phyloP scores from a whole-genome alignment of 768 basidiomycete species.

The Postia placenta region DNA sequence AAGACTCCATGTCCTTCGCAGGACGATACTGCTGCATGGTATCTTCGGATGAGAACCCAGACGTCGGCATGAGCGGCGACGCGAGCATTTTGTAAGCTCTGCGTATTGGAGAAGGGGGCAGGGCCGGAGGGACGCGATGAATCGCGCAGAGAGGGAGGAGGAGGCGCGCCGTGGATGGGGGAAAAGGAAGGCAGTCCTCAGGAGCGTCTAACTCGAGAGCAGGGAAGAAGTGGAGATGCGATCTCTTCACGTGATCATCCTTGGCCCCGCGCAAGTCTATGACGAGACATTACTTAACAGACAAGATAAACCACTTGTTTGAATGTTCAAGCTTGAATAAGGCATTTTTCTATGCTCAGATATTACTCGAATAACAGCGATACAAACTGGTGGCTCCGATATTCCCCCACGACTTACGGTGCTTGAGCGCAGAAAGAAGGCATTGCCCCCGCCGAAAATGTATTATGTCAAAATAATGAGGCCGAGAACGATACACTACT shows the following conservation, averaged over 20 bases:
- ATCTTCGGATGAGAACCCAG: conserved; percentile 50
- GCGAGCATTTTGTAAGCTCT: conserved; percentile 50
- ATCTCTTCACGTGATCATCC: conserved; percentile 2
- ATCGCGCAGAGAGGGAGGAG: background rate
- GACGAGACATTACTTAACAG: too few relatives aligned
- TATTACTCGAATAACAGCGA: too few relatives aligned
- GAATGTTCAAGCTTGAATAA: too few relatives aligned
- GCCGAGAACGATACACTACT: too few relatives aligned
- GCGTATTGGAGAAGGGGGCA: background rate
- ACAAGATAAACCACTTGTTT: too few relatives aligned
- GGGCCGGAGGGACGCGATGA: background rate
- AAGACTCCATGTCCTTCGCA: conserved; percentile 64
- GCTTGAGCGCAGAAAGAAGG: too few relatives aligned
- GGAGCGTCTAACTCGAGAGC: background rate
- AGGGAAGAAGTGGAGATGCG: conserved; percentile 1
- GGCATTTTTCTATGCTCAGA: too few relatives aligned
- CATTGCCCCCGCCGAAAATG: too few relatives aligned
- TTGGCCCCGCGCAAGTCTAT: too few relatives aligned
- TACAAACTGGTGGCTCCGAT: too few relatives aligned
- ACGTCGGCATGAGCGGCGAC: conserved; percentile 50
- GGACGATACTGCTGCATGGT: conserved; percentile 55
- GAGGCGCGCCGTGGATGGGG: background rate
- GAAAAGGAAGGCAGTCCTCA: background rate
- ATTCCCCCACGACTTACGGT: too few relatives aligned
- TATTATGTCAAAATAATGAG: too few relatives aligned